Conservation (phyloP, 805 yeast genomes). For the Ogataea methanolica region DNA sequence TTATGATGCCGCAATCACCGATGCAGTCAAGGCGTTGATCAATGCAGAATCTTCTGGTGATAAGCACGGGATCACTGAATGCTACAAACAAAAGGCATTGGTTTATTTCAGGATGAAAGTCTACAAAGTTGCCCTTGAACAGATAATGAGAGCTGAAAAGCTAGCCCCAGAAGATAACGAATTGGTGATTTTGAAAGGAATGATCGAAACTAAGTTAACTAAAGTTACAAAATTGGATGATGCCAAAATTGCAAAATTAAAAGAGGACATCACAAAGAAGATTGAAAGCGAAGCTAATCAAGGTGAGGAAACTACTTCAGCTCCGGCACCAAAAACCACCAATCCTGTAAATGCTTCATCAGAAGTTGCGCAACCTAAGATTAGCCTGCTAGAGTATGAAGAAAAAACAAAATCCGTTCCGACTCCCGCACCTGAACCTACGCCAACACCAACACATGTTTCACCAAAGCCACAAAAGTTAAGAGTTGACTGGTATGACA, state of each 20-base stretch:
- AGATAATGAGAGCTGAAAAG: constrained; percentile 38
- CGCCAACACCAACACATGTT: neutral
- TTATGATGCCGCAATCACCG: constrained; percentile 44
- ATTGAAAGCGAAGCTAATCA: neutral
- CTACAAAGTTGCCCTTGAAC: constrained; percentile 35
- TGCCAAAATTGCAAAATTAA: constrained; percentile 1
- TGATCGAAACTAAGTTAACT: constrained; percentile 30
- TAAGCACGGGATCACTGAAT: constrained; percentile 40
- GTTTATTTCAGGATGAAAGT: constrained; percentile 41
- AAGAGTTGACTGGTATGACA: constrained; percentile 74
- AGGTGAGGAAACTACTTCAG: neutral
- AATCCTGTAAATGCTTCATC: neutral
- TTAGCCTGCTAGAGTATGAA: too few relatives aligned
- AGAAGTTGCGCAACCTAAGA: too few relatives aligned
- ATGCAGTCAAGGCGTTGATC: constrained; percentile 37
- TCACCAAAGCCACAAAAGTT: constrained; percentile 28
- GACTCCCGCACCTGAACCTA: constrained; percentile 1
- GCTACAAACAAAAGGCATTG: constrained; percentile 47
- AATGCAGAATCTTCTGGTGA: constrained; percentile 44
- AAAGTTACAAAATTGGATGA: constrained; percentile 13
- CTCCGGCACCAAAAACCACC: neutral
- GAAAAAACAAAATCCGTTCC: neutral
- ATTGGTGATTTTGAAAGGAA: constrained; percentile 42
- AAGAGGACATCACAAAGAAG: neutral
- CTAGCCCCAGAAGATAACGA: constrained; percentile 43